phyloP scores from a whole-genome alignment of 2,329 filamentous ascomycete genomes.

The Paraphoma chrysanthemicola region DNA sequence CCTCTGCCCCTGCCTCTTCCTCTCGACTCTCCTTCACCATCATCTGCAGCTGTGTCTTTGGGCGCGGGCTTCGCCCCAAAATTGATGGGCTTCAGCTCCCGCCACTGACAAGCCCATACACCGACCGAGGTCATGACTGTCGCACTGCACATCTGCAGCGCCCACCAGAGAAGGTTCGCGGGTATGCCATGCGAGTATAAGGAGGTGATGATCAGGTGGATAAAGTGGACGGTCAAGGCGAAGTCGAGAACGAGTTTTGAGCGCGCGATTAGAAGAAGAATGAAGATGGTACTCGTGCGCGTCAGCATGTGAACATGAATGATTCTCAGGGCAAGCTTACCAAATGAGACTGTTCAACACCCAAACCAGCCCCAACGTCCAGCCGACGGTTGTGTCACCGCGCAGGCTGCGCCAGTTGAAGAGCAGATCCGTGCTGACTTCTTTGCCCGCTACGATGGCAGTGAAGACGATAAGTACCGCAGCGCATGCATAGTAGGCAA shows the following conservation, averaged over 20 bases:
- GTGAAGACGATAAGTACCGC: constrained; percentile 71
- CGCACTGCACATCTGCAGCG: constrained; percentile 66
- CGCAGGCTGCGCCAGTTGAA: constrained; percentile 69
- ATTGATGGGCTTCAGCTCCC: constrained; percentile 85
- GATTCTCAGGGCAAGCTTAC: constrained; percentile 53
- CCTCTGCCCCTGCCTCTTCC: constrained; percentile 50
- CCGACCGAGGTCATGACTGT: constrained; percentile 73
- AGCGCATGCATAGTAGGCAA: constrained; percentile 69
- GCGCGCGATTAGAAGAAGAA: constrained; percentile 82
- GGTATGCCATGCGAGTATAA: constrained; percentile 82
- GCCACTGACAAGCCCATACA: constrained; percentile 89
- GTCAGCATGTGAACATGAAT: constrained; percentile 16
- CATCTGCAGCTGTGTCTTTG: constrained; percentile 35
- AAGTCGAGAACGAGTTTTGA: constrained; percentile 97
- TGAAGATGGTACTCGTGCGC: constrained; percentile 73
- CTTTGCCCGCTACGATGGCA: constrained; percentile 68
- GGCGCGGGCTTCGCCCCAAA: constrained; percentile 69
- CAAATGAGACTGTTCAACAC: constrained; percentile 69
- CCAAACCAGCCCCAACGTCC: constrained; percentile 73
- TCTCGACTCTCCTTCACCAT: constrained; percentile 48
- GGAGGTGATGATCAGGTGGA: constrained; percentile 79
- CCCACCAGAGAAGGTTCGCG: constrained; percentile 86
- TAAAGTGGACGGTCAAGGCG: constrained; percentile 82
- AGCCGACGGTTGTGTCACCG: constrained; percentile 73
- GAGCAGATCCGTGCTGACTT: constrained; percentile 65